phyloP scores from a whole-genome alignment of 345 rosid genomes.

The Gossypium sturtianum region DNA sequence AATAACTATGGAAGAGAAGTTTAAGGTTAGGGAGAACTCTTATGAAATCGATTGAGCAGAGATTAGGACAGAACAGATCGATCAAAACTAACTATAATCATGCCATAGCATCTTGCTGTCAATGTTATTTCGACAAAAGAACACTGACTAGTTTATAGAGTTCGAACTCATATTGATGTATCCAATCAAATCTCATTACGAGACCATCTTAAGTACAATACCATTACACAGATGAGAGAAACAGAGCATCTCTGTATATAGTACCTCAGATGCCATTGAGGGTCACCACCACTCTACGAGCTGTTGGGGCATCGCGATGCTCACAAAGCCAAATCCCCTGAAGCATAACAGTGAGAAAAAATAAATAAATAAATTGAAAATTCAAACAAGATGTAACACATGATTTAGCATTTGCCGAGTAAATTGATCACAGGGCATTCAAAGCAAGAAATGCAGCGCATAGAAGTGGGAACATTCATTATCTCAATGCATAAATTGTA shows the following conservation, averaged over 20 bases:
- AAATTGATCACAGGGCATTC: no score
- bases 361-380: no score
- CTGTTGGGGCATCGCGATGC: slow-evolving; percentile 79
- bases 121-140: background rate
- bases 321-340: slow-evolving; percentile 98
- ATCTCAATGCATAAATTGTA: background rate
- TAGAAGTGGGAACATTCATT: no score
- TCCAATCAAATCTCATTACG: background rate
- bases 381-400: no score
- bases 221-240: background rate
- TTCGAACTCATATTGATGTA: no score
- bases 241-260: background rate
- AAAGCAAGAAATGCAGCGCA: no score
- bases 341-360: slow-evolving; percentile 16
- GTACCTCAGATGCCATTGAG: slow-evolving; percentile 53
- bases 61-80: no score
- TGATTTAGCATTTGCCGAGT: no score
- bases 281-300: slow-evolving; percentile 79
- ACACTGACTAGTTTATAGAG: background rate
- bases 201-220: background rate
- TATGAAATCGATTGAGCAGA: no score
- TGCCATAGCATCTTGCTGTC: background rate
- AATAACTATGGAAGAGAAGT: no score
- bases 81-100: background rate
- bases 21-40: no score